Evolutionary conservation across 2,329 filamentous ascomycete species (phyloP).

Genomic region (Aspergillus fischeri): DNA sequence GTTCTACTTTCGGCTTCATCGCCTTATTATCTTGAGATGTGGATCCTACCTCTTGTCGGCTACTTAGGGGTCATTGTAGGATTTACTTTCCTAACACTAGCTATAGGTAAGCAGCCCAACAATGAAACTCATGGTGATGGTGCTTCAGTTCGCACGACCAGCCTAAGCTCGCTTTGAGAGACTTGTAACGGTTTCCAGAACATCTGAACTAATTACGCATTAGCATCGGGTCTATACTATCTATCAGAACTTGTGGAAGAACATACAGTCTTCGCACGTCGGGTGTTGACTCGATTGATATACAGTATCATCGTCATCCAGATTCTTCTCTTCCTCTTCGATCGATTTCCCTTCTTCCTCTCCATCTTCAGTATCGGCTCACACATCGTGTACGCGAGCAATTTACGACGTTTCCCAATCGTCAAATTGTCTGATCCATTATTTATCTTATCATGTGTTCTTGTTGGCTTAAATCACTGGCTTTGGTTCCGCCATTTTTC

Average conservation of each 20-base stretch:
- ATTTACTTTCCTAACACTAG: slow-evolving; percentile 90
- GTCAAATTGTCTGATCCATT: slow-evolving; percentile 85
- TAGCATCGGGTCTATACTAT: slow-evolving; percentile 96
- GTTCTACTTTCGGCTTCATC: background rate
- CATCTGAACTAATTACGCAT: slow-evolving; percentile 3
- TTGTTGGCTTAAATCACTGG: slow-evolving; percentile 88
- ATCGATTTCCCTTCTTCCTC: slow-evolving; percentile 76
- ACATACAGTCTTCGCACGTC: slow-evolving; percentile 88
- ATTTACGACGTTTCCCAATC: slow-evolving; percentile 70
- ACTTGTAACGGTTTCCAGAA: background rate
- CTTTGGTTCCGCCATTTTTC: slow-evolving; percentile 96
- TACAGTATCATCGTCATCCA: slow-evolving; percentile 76
- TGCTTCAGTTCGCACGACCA: background rate
- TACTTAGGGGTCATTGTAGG: slow-evolving; percentile 83
- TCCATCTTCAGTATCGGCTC: slow-evolving; percentile 72
- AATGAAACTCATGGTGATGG: background rate
- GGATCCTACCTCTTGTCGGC: slow-evolving; percentile 89
- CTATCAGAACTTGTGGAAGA: slow-evolving; percentile 97
- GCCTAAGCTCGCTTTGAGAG: background rate
- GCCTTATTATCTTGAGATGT: slow-evolving; percentile 58
- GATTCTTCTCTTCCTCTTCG: slow-evolving; percentile 68
- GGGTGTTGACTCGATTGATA: slow-evolving; percentile 78
- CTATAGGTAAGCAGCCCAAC: slow-evolving; percentile 61
- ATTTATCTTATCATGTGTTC: slow-evolving; percentile 76
- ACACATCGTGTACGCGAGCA: slow-evolving; percentile 82